phyloP scores from a whole-genome alignment of 2,329 filamentous ascomycete species.

The Trichoderma pleuroti region DNA sequence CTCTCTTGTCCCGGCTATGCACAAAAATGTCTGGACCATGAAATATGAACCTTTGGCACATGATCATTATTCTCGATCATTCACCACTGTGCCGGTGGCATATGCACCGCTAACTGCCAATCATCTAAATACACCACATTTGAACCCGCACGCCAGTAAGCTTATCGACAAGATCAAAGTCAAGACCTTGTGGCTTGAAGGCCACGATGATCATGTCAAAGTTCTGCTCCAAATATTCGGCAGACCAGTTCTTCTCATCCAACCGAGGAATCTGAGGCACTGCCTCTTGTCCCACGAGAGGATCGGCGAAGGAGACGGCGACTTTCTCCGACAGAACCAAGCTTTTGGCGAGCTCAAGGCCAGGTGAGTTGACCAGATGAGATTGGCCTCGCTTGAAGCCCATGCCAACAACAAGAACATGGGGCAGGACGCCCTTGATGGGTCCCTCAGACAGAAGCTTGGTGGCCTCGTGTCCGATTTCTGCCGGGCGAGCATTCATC shows the following conservation, averaged over 20 bases:
- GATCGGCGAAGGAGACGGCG: conserved; percentile 44
- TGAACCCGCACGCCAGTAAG: conserved; percentile 37
- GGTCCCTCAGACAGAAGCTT: conserved; percentile 27
- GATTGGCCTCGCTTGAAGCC: conserved; percentile 51
- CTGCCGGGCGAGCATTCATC: conserved; percentile 42
- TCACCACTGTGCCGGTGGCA: not conserved
- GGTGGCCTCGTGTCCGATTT: conserved; percentile 37
- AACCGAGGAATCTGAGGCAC: conserved; percentile 41
- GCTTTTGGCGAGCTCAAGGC: conserved; percentile 40
- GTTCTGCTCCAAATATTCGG: conserved; percentile 30
- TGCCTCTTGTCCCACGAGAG: conserved; percentile 40
- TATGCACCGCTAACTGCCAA: not conserved
- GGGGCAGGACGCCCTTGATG: conserved; percentile 22
- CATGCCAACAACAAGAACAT: conserved; percentile 45
- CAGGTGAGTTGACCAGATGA: conserved; percentile 46
- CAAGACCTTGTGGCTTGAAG: conserved; percentile 41
- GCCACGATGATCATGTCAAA: conserved; percentile 46
- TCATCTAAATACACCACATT: conserved; percentile 35
- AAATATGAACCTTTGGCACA: not conserved
- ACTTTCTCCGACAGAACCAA: conserved; percentile 36
- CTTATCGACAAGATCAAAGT: conserved; percentile 37
- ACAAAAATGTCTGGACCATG: not conserved
- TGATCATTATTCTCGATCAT: not conserved
- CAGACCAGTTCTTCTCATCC: conserved; percentile 38
- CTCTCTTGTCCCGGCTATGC: not conserved